Percentiles rank a stretch among this genome's conserved stretches.
phyloP scores from a whole-genome alignment of 2,329 filamentous ascomycete genomes.

The Aspergillus texensis region DNA sequence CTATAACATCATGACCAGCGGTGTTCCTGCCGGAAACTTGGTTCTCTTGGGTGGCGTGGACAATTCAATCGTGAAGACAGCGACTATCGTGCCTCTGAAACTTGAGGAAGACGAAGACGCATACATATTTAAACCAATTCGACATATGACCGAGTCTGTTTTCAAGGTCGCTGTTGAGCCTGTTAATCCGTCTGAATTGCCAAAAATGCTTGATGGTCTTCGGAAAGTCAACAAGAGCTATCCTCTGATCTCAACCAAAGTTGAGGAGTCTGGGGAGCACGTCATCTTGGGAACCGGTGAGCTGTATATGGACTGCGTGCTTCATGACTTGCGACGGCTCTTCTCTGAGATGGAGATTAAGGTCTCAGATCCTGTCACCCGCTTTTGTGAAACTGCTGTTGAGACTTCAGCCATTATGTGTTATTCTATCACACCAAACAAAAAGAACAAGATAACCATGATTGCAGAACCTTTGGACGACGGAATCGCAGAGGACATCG shows the following conservation, averaged over 20 bases:
- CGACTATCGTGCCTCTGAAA: constrained; percentile 80
- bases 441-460: constrained; percentile 99
- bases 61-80: constrained; percentile 97
- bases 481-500: constrained; percentile 92
- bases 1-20: constrained; percentile 89
- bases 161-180: constrained; percentile 98
- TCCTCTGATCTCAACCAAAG: constrained; percentile 91
- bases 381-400: constrained; percentile 97
- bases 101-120: constrained; percentile 87
- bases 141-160: constrained; percentile 95
- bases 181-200: constrained; percentile 95
- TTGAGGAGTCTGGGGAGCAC: constrained; percentile 97
- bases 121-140: constrained; percentile 90
- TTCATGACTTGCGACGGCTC: constrained; percentile 88
- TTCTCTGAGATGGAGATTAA: constrained; percentile 99
- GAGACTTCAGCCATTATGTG: constrained; percentile 98
- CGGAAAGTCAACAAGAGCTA: constrained; percentile 98
- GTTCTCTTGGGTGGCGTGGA: constrained; percentile 91
- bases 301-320: constrained; percentile 98
- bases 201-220: constrained; percentile 97
- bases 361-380: constrained; percentile 93
- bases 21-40: constrained; percentile 90
- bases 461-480: constrained; percentile 94
- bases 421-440: constrained; percentile 96
- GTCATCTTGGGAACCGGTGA: constrained; percentile 94